Conservation (phyloP, 495 filamentous ascomycete species). For the Lasiosphaeria miniovina region DNA sequence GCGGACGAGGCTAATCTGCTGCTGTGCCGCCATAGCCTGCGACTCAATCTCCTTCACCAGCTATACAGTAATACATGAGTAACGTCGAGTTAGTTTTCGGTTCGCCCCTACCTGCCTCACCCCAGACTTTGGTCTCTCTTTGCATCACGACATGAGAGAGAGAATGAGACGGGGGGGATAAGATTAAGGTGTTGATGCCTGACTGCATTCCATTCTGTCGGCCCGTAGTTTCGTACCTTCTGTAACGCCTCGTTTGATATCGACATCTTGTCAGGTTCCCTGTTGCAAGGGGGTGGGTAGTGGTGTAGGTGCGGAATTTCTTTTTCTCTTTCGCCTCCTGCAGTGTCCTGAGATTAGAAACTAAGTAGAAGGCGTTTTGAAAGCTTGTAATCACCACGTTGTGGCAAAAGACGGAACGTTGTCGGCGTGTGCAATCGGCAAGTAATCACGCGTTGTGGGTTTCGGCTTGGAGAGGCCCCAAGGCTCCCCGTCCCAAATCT, state of each 20-base stretch:
- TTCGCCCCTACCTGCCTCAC: not conserved
- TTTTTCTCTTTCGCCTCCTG: not conserved
- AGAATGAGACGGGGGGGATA: not conserved
- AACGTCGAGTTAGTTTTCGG: slow-evolving; percentile 3
- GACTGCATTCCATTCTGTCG: slow-evolving; percentile 9
- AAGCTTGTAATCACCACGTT: no score
- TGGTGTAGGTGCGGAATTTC: not conserved
- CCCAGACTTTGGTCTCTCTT: not conserved
- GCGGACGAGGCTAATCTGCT: slow-evolving; percentile 85
- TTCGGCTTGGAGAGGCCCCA: not conserved
- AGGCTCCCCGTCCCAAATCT: not conserved
- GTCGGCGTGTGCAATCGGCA: no score
- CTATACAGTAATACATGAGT: slow-evolving; percentile 41
- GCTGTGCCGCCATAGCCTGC: slow-evolving; percentile 80
- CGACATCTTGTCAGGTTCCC: slow-evolving; percentile 62
- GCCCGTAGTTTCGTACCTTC: slow-evolving; percentile 56
- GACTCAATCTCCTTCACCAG: slow-evolving; percentile 91
- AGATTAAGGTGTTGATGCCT: slow-evolving; percentile 1
- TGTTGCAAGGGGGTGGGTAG: not conserved
- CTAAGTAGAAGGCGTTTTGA: no score
- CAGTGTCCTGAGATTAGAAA: no score
- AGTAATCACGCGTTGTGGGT: no score
- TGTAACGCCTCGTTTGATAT: slow-evolving; percentile 94
- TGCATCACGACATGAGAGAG: slow-evolving; percentile 2
- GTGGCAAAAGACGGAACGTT: no score